These are phyloP conservation scores for Pythium dissotocum DNA, from an alignment of 352 stramenopile species.

Conservation along the genomic window DNA sequence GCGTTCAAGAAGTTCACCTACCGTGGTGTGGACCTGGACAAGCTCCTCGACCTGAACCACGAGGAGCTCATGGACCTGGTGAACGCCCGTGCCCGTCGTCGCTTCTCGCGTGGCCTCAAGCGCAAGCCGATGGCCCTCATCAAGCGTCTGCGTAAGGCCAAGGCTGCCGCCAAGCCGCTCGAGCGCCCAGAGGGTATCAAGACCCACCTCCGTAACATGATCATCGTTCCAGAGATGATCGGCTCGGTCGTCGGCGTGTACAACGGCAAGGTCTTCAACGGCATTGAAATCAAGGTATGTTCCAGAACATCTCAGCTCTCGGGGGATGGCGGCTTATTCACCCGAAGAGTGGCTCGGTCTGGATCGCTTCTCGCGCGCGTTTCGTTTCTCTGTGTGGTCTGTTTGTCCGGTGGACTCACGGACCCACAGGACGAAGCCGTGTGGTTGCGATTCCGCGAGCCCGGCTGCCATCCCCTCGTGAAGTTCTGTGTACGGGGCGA, in stretches of 20 bases:
- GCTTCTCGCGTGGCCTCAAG: conserved; percentile 99
- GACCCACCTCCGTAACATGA: conserved; percentile 99
- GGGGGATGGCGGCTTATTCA: conserved; percentile 76
- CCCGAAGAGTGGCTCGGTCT: conserved; percentile 57
- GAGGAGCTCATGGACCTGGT: conserved; percentile 99
- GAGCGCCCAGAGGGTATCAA: conserved; percentile 99
- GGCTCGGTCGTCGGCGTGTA: conserved; percentile 99
- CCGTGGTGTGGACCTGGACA: conserved; percentile 99
- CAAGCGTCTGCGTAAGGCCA: conserved; percentile 99
- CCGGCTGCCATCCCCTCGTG: conserved; percentile 72
- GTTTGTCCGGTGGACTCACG: neutral
- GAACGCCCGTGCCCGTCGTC: conserved; percentile 93
- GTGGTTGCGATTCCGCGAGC: conserved; percentile 1
- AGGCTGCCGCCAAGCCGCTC: conserved; percentile 96
- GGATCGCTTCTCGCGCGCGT: neutral
- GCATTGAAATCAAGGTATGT: conserved; percentile 99
- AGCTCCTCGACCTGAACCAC: conserved; percentile 98
- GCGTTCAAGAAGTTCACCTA: conserved; percentile 99
- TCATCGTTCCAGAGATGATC: conserved; percentile 99
- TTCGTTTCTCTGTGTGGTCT: neutral
- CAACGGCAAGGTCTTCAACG: conserved; percentile 99
- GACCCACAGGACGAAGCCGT: neutral
- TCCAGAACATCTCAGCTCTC: conserved; percentile 85
- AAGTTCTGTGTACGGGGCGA: conserved; percentile 91
- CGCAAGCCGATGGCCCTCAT: conserved; percentile 99